These are phyloP conservation scores for Cyberlindnera xishuangbannaensis DNA, from an alignment of 805 yeast genomes.

Conservation along the genomic window DNA sequence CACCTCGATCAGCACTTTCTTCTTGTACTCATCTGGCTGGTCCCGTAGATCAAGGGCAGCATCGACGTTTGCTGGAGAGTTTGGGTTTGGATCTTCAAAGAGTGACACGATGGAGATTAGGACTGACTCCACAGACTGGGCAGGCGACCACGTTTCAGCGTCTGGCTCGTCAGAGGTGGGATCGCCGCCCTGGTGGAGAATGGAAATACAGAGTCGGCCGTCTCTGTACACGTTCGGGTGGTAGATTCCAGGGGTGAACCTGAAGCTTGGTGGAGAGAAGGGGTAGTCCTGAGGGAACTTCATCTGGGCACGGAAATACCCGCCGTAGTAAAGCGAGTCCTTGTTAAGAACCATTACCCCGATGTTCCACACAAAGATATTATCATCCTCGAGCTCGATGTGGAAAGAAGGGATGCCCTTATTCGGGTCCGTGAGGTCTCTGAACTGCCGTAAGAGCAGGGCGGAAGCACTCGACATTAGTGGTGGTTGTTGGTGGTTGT, in stretches of 20 bases:
- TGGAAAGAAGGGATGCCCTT: conserved; percentile 71
- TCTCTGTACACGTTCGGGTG: conserved; percentile 95
- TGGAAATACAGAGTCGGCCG: conserved; percentile 89
- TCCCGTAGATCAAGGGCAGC: conserved; percentile 90
- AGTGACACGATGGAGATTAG: conserved; percentile 85
- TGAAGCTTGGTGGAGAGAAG: conserved; percentile 84
- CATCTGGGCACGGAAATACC: conserved; percentile 92
- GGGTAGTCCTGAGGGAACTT: conserved; percentile 90
- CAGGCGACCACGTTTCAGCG: conserved; percentile 91
- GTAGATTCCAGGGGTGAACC: conserved; percentile 88
- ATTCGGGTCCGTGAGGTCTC: conserved; percentile 89
- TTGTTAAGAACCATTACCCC: conserved; percentile 89
- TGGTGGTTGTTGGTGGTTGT: too few species aligned
- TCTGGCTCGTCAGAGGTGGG: conserved; percentile 88
- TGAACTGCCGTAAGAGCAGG: conserved; percentile 84
- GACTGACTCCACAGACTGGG: conserved; percentile 88
- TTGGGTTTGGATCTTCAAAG: conserved; percentile 88
- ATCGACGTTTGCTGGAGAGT: conserved; percentile 94
- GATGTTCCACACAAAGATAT: conserved; percentile 67
- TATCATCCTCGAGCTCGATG: conserved; percentile 60
- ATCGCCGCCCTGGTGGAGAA: conserved; percentile 88
- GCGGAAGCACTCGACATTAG: conserved; percentile 55
- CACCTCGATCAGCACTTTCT: conserved; percentile 73
- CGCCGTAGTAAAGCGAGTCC: conserved; percentile 90
- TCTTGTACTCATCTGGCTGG: conserved; percentile 68